Conservation (phyloP, 441 rosid genomes). For the Biscutella laevigata region DNA sequence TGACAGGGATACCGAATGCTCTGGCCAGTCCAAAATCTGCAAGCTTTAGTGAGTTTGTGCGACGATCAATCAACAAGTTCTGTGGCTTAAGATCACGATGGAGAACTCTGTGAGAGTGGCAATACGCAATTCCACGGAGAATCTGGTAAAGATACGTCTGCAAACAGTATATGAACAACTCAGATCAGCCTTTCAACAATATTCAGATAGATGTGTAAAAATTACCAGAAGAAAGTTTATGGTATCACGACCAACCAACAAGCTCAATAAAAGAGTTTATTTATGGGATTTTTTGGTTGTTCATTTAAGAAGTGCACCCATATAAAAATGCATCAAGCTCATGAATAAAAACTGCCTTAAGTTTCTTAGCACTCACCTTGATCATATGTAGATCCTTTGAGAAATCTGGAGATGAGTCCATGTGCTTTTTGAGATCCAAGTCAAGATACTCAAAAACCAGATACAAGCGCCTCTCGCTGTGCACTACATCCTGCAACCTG, state of each 20-base stretch:
- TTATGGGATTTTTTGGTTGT: neutral
- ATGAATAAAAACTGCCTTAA: neutral
- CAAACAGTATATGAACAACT: constrained; percentile 22
- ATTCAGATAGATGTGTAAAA: neutral
- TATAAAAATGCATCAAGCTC: neutral
- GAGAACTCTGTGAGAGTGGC: constrained; percentile 97
- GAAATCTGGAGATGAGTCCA: constrained; percentile 91
- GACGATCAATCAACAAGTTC: constrained; percentile 85
- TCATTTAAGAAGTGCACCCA: neutral
- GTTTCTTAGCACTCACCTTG: constrained; percentile 52
- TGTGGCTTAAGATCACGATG: constrained; percentile 96
- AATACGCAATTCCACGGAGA: constrained; percentile 91
- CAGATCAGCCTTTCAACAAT: constrained; percentile 12
- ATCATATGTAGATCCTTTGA: constrained; percentile 69
- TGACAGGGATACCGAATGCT: constrained; percentile 90
- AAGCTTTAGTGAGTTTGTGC: constrained; percentile 80
- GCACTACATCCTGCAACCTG: constrained; percentile 98
- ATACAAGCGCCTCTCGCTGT: constrained; percentile 86
- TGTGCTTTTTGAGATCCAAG: constrained; percentile 94
- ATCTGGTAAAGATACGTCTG: constrained; percentile 94
- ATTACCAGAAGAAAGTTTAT: neutral
- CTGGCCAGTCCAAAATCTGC: constrained; percentile 99
- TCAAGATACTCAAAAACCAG: constrained; percentile 94
- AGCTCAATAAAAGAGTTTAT: neutral
- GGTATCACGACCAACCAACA: neutral